Evolutionary conservation across 192 early-diverging fungal genomes (phyloP).

Genomic region (Umbelopsis sp.): DNA sequence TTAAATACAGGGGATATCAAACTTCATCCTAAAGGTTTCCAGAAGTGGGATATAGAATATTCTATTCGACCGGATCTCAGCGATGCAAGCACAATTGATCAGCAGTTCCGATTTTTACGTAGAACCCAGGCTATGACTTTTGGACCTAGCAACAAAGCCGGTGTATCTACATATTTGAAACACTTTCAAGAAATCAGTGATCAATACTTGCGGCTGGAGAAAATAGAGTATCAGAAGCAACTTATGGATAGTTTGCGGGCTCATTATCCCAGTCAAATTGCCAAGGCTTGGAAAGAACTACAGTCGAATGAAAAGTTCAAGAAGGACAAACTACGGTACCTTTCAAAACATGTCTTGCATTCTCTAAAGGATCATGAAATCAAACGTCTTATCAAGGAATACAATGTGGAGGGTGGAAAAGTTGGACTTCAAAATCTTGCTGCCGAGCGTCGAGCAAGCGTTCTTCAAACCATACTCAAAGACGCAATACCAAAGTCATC

Average conservation of each 20-base stretch:
- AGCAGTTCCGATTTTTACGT: conserved; percentile 20
- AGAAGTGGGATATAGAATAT: conserved; percentile 27
- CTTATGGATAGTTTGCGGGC: not conserved
- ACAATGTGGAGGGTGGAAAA: not conserved
- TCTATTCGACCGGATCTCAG: not conserved
- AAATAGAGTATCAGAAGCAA: not conserved
- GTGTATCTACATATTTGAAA: not conserved
- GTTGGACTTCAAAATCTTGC: not conserved
- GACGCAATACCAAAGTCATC: not conserved
- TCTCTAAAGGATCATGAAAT: not conserved
- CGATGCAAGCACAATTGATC: not conserved
- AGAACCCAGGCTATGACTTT: conserved; percentile 10
- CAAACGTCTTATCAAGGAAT: not conserved
- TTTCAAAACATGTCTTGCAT: not conserved
- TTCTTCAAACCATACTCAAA: not conserved
- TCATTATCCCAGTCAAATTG: not conserved
- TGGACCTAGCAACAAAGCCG: not conserved
- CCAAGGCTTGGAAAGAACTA: not conserved
- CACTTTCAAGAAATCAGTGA: not conserved
- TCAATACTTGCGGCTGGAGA: not conserved
- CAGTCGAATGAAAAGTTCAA: not conserved
- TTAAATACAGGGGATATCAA: conserved; percentile 38
- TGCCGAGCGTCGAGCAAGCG: not conserved
- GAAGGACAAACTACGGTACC: not conserved
- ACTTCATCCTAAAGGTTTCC: conserved; percentile 20